Evolutionary conservation across 1,284 basidiomycete species (phyloP), one percentile per base, ranked within the genome.

Genomic region (Leccinum subatratum): DNA sequence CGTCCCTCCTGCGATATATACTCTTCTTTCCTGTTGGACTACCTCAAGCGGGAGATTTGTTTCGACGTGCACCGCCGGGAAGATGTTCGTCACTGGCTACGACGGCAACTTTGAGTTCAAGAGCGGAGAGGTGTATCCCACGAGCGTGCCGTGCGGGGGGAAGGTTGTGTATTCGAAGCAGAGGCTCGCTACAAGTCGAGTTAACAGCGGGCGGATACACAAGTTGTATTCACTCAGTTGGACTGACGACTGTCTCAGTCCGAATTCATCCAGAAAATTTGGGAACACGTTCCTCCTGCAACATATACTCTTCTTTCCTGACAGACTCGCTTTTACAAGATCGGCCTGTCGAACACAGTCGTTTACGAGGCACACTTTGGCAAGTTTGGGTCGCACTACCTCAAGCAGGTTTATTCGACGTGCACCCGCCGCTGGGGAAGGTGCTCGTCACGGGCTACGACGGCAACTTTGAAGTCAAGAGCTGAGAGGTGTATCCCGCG

Each of bases 291-390:
- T 68, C 87, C 91, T 18, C 90, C 94, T 4, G 85, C 89, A 65
- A 81, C 96, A 64, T 99, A 99, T 81, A 97, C 95, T 37, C 84
- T 97, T 57, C 86, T 98, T 66, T 89, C 94, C 32, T 95, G 96
- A 81, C 92, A 93, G 85, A 98, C 96, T 8, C 91, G 96, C 48
- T 96, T 94, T 79, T 93, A 96, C 83, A 86, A 90, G 70, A 99
- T 99, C 67, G 96, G 96, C n/a, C 86, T 88, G 66, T 86, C 92
- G 63, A 86, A 91, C 73, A 79, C 86, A 70, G 96, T 99, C 78
- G 89, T 98, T 67, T 99, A 99, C 79, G 97, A 98, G 82, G 95
- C 95, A n/a, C 95, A 97, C 79, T 97, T 97, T 79, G 95, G 95
- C 72, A 97, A 97, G 80, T 97, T 97, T 79, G 95, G 94, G 65